phyloP scores from a whole-genome alignment of 106 monocot species.

The Dendrobium catenatum region DNA sequence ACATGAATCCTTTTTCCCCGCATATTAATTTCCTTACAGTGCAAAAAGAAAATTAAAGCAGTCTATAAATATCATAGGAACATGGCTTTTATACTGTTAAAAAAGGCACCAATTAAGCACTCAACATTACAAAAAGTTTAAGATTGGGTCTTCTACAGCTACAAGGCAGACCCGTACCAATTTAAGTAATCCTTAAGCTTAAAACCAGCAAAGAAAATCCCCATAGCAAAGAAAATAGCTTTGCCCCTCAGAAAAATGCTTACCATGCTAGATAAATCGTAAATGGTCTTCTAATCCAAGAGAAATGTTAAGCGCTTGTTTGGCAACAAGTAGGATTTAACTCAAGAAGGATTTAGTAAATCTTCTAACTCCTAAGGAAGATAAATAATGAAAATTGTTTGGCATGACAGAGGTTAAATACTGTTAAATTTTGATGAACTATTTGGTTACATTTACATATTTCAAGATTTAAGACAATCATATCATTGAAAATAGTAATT shows the following conservation, averaged over 20 bases:
- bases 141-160: neutral
- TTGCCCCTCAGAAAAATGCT: neutral
- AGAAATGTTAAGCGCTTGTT: neutral
- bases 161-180: neutral
- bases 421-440: too few species aligned
- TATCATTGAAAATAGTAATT: too few species aligned
- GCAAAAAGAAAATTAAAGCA: neutral
- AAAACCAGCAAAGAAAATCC: neutral
- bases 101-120: neutral
- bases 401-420: too few species aligned
- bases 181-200: neutral
- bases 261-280: neutral
- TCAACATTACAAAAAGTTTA: neutral
- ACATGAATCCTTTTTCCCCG: too few species aligned
- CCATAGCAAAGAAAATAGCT: neutral
- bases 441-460: too few species aligned
- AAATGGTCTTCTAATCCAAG: neutral
- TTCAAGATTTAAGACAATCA: too few species aligned
- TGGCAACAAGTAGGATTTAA: too few species aligned
- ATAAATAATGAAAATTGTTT: too few species aligned
- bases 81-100: neutral
- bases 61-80: neutral
- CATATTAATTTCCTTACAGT: neutral
- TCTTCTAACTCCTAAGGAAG: too few species aligned
- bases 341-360: too few species aligned